phyloP scores from a whole-genome alignment of 129 eudicot genomes.

The Escallonia rubra region DNA sequence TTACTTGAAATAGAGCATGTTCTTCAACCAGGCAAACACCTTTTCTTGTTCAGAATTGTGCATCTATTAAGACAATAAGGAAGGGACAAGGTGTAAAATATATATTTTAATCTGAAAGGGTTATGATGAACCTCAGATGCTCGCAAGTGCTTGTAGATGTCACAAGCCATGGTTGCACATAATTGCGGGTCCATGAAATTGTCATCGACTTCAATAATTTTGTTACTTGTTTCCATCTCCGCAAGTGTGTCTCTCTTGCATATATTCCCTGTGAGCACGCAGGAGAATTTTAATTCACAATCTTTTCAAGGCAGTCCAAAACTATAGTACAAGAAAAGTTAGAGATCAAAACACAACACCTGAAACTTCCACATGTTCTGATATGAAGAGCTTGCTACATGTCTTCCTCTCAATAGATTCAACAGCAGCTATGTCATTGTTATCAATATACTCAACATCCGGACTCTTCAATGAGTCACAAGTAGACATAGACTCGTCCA shows the following conservation, averaged over 20 bases:
- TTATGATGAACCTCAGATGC: slow-evolving; percentile 61
- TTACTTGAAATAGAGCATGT: no score
- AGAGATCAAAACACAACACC: slow-evolving; percentile 31
- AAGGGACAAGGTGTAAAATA: no score
- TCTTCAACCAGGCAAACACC: no score
- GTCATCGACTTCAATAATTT: slow-evolving; percentile 67
- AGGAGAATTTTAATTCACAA: neutral
- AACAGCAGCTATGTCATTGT: slow-evolving; percentile 60
- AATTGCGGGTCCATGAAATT: slow-evolving; percentile 80
- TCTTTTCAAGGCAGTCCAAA: no score
- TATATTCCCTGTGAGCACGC: slow-evolving; percentile 30
- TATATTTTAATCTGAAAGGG: neutral
- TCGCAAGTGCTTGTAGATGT: slow-evolving; percentile 88
- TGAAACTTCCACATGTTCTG: slow-evolving; percentile 53
- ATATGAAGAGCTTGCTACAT: slow-evolving; percentile 52
- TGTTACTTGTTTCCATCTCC: slow-evolving; percentile 37
- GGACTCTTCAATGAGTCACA: slow-evolving; percentile 89
- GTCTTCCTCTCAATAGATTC: slow-evolving; percentile 80
- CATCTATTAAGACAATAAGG: no score
- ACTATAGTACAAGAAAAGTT: no score
- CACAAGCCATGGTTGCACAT: slow-evolving; percentile 96
- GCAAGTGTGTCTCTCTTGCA: slow-evolving; percentile 83
- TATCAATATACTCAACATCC: slow-evolving; percentile 77
- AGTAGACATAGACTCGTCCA: slow-evolving; percentile 85
- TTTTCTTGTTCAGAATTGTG: no score